Evolutionary conservation across 768 basidiomycete genomes (phyloP).

Genomic region (Lentinula detonsa): DNA sequence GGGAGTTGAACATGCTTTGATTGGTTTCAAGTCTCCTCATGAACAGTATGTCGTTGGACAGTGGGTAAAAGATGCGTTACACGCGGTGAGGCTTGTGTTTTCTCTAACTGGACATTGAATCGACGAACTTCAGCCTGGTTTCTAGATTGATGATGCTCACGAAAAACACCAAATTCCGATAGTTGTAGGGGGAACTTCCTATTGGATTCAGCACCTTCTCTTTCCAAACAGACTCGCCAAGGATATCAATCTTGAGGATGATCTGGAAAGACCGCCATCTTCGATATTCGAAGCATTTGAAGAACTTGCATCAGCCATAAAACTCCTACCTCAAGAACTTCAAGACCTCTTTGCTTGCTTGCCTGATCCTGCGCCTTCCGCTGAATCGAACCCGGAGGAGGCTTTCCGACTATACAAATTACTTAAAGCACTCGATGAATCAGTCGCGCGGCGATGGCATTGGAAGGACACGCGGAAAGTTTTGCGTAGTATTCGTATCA

Average conservation of each 20-base stretch:
- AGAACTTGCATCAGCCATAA: slow-evolving; percentile 34
- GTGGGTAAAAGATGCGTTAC: slow-evolving; percentile 81
- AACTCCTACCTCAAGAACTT: slow-evolving; percentile 40
- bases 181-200: slow-evolving; percentile 91
- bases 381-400: slow-evolving; percentile 43
- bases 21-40: slow-evolving; percentile 83
- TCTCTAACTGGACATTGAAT: not conserved
- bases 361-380: slow-evolving; percentile 54
- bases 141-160: slow-evolving; percentile 74
- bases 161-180: slow-evolving; percentile 65
- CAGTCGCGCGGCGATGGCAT: slow-evolving; percentile 83
- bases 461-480: slow-evolving; percentile 95
- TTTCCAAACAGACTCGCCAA: slow-evolving; percentile 71
- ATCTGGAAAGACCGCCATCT: not conserved
- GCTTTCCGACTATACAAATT: slow-evolving; percentile 65
- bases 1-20: slow-evolving; percentile 83
- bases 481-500: slow-evolving; percentile 67
- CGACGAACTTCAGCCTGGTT: slow-evolving; percentile 4
- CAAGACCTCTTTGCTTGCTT: slow-evolving; percentile 47
- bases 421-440: slow-evolving; percentile 62
- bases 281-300: slow-evolving; percentile 20
- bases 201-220: slow-evolving; percentile 95
- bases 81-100: slow-evolving; percentile 47
- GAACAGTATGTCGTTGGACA: slow-evolving; percentile 84
- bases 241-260: slow-evolving; percentile 15